Evolutionary conservation across 2,329 filamentous ascomycete species (phyloP).

Genomic region (Diaporthe capsici): DNA sequence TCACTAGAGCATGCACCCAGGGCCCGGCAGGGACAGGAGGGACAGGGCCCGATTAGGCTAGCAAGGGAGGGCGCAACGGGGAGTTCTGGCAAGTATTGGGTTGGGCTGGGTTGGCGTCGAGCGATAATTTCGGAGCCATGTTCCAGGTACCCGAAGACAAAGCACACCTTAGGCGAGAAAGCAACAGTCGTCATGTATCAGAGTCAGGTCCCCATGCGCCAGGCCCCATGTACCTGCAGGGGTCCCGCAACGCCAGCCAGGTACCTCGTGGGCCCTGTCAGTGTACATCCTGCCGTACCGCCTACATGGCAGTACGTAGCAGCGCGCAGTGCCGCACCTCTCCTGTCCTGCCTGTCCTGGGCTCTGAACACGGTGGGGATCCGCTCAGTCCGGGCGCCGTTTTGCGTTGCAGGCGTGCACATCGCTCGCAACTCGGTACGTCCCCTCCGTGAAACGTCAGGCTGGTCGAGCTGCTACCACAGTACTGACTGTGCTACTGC

Average conservation of each 20-base stretch:
- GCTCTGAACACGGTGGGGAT: constrained; percentile 30
- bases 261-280: constrained; percentile 23
- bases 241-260: constrained; percentile 6
- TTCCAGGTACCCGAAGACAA: constrained; percentile 41
- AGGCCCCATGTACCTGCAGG: constrained; percentile 39
- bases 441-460: constrained; percentile 36
- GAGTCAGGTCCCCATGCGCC: constrained; percentile 37
- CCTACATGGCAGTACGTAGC: constrained; percentile 5
- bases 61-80: constrained; percentile 31
- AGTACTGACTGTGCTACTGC: not conserved
- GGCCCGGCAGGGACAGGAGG: constrained; percentile 9
- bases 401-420: constrained; percentile 23
- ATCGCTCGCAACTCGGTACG: constrained; percentile 30
- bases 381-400: constrained; percentile 37
- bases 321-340: not conserved
- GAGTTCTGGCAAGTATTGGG: constrained; percentile 22
- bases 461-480: constrained; percentile 15
- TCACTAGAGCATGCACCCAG: not conserved
- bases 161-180: constrained; percentile 40
- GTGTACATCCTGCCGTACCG: constrained; percentile 19
- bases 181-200: constrained; percentile 40
- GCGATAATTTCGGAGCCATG: constrained; percentile 34
- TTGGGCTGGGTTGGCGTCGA: constrained; percentile 34
- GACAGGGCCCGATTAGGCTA: constrained; percentile 28
- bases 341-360: not conserved